phyloP scores from a whole-genome alignment of 257 asterid species.

The Vinca minor region DNA sequence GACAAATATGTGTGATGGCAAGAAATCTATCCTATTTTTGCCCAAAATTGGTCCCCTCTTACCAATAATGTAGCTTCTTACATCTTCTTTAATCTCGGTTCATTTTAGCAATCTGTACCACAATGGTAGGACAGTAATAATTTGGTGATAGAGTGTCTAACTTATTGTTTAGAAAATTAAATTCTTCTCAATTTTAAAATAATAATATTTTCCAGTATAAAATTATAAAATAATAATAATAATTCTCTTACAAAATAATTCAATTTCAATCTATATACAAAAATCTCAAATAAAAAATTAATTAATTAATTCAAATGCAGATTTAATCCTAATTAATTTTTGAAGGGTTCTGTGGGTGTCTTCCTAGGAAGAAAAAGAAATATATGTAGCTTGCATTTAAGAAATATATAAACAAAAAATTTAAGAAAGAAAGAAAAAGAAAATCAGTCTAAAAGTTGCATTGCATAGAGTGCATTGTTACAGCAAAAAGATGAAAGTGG shows the following conservation, averaged over 20 bases:
- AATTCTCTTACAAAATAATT: not conserved
- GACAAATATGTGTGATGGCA: conserved; percentile 1
- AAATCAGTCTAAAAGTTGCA: conserved; percentile 12
- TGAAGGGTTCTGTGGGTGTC: not conserved
- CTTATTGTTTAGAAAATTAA: too few relatives aligned
- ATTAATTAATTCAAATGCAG: too few relatives aligned
- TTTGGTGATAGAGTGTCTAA: too few relatives aligned
- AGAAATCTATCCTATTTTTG: not conserved
- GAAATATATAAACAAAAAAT: not conserved
- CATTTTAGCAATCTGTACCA: too few relatives aligned
- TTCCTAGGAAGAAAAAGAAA: not conserved
- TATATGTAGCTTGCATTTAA: not conserved
- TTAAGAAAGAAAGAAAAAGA: conserved; percentile 1
- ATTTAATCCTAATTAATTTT: not conserved
- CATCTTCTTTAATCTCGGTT: not conserved
- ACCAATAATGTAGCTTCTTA: not conserved
- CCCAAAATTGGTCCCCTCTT: conserved; percentile 4
- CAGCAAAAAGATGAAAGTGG: conserved; percentile 20
- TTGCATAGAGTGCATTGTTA: conserved; percentile 8
- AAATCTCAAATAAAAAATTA: too few relatives aligned
- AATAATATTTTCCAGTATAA: too few relatives aligned
- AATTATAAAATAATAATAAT: too few relatives aligned
- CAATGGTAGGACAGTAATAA: too few relatives aligned
- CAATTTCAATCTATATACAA: too few relatives aligned
- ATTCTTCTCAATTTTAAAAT: too few relatives aligned